phyloP scores from a whole-genome alignment of 768 basidiomycete species.

The Pleurotus pulmonarius region DNA sequence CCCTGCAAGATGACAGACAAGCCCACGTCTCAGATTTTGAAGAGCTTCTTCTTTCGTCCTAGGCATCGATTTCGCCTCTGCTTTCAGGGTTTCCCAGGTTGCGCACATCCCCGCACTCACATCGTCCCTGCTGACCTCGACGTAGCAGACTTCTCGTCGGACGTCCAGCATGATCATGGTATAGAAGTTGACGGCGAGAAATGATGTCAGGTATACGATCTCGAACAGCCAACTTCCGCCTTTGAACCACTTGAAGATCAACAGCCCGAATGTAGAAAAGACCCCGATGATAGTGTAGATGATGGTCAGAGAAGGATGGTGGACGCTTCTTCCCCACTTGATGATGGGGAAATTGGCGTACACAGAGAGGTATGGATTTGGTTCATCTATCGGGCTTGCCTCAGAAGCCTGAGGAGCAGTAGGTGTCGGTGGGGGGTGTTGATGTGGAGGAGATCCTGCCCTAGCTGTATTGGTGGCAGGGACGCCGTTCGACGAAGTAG shows the following conservation, averaged over 20 bases:
- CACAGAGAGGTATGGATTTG: conserved; percentile 3
- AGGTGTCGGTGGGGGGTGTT: not conserved
- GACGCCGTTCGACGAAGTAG: not conserved
- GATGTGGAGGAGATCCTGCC: not conserved
- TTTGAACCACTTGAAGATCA: conserved; percentile 2
- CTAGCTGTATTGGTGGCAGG: not conserved
- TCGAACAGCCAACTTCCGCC: conserved; percentile 5
- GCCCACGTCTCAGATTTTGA: not conserved
- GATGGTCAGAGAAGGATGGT: conserved; percentile 3
- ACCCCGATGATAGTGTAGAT: conserved; percentile 2
- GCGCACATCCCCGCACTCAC: not conserved
- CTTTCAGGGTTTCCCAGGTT: not conserved
- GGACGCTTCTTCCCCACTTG: conserved; percentile 6
- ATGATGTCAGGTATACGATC: not conserved
- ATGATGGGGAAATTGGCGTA: conserved; percentile 5
- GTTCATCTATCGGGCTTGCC: not conserved
- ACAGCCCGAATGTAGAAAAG: not conserved
- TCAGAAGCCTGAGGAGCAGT: not conserved
- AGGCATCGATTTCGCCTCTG: not conserved
- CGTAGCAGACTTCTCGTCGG: conserved; percentile 1
- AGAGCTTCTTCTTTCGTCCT: conserved; percentile 4
- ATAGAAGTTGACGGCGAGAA: not conserved
- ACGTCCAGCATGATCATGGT: conserved; percentile 6
- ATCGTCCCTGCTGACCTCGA: not conserved
- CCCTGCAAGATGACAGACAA: not conserved